Evolutionary conservation across 805 yeast species (phyloP).

Genomic region (Myxozyma lipomycoides): DNA sequence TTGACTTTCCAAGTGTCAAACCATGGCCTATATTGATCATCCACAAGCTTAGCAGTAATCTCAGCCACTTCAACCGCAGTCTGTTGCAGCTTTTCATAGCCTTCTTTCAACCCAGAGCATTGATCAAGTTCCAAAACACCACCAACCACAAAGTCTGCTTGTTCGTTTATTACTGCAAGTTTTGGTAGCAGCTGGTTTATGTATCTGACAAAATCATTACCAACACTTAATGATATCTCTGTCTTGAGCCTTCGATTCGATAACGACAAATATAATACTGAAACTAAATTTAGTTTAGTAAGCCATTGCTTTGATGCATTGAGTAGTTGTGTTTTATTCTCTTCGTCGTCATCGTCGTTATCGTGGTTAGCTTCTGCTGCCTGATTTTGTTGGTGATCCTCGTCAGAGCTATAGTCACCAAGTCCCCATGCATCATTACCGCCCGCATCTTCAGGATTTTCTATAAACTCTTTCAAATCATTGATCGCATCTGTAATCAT

Average conservation of each 20-base stretch:
- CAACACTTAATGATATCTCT: not conserved
- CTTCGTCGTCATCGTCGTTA: slow-evolving; percentile 1
- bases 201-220: not conserved
- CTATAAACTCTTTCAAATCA: slow-evolving; percentile 16
- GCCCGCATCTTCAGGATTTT: slow-evolving; percentile 8
- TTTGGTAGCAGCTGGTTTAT: not conserved
- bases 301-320: slow-evolving; percentile 10
- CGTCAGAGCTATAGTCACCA: slow-evolving; percentile 1
- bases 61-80: slow-evolving; percentile 1
- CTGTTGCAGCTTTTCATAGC: not conserved
- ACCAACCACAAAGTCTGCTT: slow-evolving; percentile 3
- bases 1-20: slow-evolving; percentile 12
- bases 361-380: not conserved
- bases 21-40: slow-evolving; percentile 19
- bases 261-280: slow-evolving; percentile 11
- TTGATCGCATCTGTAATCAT: slow-evolving; percentile 12
- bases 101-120: not conserved
- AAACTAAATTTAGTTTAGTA: slow-evolving; percentile 5
- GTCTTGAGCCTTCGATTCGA: slow-evolving; percentile 15
- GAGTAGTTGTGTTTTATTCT: not conserved
- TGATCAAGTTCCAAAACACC: slow-evolving; percentile 9
- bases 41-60: not conserved
- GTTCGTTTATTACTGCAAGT: not conserved
- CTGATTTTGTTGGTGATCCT: slow-evolving; percentile 4
- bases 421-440: slow-evolving; percentile 5